These are phyloP conservation scores for Aspergillus baeticus DNA, from an alignment of 495 filamentous ascomycete species.

Conservation along the genomic window DNA sequence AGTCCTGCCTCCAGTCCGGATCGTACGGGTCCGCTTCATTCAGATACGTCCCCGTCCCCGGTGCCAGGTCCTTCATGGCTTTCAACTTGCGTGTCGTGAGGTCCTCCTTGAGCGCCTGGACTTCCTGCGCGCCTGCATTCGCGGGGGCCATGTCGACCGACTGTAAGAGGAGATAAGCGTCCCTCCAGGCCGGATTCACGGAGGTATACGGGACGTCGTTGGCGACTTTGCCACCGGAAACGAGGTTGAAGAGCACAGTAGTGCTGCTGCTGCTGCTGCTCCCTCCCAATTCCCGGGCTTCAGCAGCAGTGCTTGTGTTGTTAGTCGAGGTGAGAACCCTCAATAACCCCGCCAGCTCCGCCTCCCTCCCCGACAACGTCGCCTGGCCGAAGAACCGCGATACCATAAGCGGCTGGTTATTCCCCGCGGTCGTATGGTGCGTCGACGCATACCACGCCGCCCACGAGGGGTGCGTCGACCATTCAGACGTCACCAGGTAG, in stretches of 20 bases:
- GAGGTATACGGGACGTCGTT: constrained; percentile 17
- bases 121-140: constrained; percentile 31
- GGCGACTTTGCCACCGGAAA: constrained; percentile 37
- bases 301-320: no score
- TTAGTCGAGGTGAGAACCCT: neutral
- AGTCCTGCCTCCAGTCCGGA: constrained; percentile 20
- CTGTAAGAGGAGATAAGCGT: constrained; percentile 31
- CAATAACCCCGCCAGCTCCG: constrained; percentile 10
- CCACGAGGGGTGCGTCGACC: neutral
- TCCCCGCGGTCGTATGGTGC: constrained; percentile 7
- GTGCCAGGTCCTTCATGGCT: constrained; percentile 28
- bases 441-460: neutral
- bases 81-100: constrained; percentile 48
- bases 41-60: constrained; percentile 28
- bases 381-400: constrained; percentile 32
- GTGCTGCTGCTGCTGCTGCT: neutral
- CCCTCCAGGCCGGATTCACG: constrained; percentile 42
- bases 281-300: no score
- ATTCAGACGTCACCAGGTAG: constrained; percentile 19
- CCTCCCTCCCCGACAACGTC: constrained; percentile 16
- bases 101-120: constrained; percentile 37
- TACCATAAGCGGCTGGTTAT: constrained; percentile 22
- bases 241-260: constrained; percentile 20
- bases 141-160: constrained; percentile 29
- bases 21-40: constrained; percentile 43